Base-by-base conservation (phyloP, 305 asterid genomes). In the Ilex paraguariensis region DNA sequence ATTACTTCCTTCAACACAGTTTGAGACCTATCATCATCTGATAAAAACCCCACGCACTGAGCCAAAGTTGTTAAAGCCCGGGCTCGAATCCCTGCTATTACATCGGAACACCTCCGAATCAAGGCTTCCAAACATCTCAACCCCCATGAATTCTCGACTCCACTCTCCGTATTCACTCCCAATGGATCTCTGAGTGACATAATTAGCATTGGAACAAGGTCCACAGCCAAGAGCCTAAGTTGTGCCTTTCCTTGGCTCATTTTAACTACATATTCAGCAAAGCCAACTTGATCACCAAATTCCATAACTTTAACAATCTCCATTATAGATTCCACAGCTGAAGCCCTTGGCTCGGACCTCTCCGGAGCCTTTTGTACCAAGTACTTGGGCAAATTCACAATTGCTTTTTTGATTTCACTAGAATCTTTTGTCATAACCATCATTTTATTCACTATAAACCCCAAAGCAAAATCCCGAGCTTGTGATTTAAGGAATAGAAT, bases 231-330 rank as follows among this genome's bases (percentile, higher is more conserved):
- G 63, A 92, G 84, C 82, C 98, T 75, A 61, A 90, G 75, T 55
- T 81, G 95, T 5, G 82, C 74, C 72, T 82, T 87, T 68, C 96
- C 98, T 78, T 78, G 90, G 79, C 90, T 83, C 95, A 92, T 87
- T 72, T 77, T 87, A 64, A 85, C 83, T 7, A 85, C 87, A 73
- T 84, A 79, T 61, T 74, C 87, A 54, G 77, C 82, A 84, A 92
- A 92, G 59, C 51, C 79, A 16, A 71, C 68, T 65, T 89, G 90
- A 74, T 69, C 66, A 67, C 85, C 94, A 61, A 68, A 70, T 54
- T 82, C 87, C 66, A 87, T 70, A 71, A 72, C 76, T 79, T 82
- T 85, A 60, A 92, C 86, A 62, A 92, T 79, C 70, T 85, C 91
- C 69, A 80, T 66, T 45, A 87, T 79, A 54, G 95, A 84, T 55